Evolutionary conservation across 2,329 filamentous ascomycete species (phyloP), one percentile per base, ranked within the genome.

Genomic region (Teratosphaeria zuluensis): DNA sequence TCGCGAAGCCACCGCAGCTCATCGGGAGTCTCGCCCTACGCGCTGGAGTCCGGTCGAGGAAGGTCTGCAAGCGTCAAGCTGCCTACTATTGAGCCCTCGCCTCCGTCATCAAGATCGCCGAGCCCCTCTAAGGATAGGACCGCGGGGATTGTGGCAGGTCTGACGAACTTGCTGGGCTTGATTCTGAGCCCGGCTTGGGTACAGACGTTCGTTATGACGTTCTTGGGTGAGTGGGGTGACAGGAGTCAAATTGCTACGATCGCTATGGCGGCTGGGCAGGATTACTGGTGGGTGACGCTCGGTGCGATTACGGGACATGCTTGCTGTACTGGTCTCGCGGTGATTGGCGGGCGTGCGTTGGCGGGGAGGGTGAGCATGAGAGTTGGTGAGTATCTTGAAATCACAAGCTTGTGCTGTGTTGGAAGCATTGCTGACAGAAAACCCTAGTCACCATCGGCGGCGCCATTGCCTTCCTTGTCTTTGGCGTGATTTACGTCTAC

Each of bases 151-250:
- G 61, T 82, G n/a, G 71, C 81, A 21, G 92, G 94, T 1, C 77
- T 96, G 28, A 85, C 86, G 72, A 99, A 99, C 68, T 83, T 99
- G 3, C 84, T 91, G 62, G 91, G 89, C 11, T 80, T 99, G 6
- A 81, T 99, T 4, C 81, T 99, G 46, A 96, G 90, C 74, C 94
- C 94, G 1, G 94, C 92, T 0, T 99, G 94, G 94, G 94, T 99
- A 14, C 92, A 97, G 76, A 99, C 94, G 0, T 99, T 99, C 71
- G 84, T 95, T 67, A 99, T 99, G 94, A 99, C 94, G 1, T 99
- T 99, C 76, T 77, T 99, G 32, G 94, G 94, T 48, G 94, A 99
- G 74, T 99, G 94, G 94, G 94, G 94, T 59, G 94, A 99, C 70
- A 85, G 94, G 65, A 95, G 90, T 72, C 94, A 99, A 77, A 97